Evolutionary conservation across 441 rosid genomes (phyloP), one percentile per base, ranked within the genome.

Genomic region (Adansonia gregorii): DNA sequence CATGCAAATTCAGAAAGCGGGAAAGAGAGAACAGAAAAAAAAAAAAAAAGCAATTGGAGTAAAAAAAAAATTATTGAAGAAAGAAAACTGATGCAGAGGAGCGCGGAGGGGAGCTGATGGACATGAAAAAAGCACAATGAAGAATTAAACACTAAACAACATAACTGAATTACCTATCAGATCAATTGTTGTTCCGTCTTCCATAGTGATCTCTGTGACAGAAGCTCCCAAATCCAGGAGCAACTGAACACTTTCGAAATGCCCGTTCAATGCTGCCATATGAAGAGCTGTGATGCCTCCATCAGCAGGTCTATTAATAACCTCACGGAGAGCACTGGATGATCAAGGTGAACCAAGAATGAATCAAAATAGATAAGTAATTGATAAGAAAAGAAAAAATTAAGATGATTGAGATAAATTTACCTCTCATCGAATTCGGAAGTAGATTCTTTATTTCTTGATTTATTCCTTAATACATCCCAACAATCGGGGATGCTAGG

Each of bases 251-350:
- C 89, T 90, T 82, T 93, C 96, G 22, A 88, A 80, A 81, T 93
- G 98, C 17, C 99, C 97, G 51, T 95, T 95, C 69, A 95, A 82
- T 71, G 97, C 91, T 17, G 98, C 98, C 91, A 95, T 93, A 80
- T 95, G 98, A 78, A 95, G 89, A 78, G 98, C 94, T 51, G 98
- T 92, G 74, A 95, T 87, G 11, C 99, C 94, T 84, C 98, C 98
- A 85, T 95, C 98, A 52, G 96, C 97, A 74, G 96, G 86, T 86
- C 81, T 95, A 78, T 90, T 90, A 78, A 92, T 86, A 74, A 93
- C 87, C 77, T 87, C 89, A 27, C 27, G 81, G 72, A 95, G 93
- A 70, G 87, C 91, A 84, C 97, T 92, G 70, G 66, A 75, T 43
- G 81, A 67, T 54, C 31, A 79, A 81, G 79, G 60, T 55, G 68